Base-by-base conservation (phyloP, 257 asterid genomes). In the Petrea volubilis region DNA sequence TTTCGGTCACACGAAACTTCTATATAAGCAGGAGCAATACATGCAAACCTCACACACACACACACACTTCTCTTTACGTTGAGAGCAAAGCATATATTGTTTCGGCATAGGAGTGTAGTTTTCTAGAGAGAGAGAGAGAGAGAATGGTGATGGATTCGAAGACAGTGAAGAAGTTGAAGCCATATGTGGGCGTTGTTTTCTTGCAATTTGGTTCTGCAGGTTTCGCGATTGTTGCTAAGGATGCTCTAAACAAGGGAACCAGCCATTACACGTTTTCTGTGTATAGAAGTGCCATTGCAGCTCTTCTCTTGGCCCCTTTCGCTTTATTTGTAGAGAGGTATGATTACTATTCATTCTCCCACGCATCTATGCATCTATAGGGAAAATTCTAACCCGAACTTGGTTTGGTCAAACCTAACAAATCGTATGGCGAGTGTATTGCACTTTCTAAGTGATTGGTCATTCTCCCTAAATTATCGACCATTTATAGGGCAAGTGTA, bases 201-300 rank as follows among this genome's bases (percentile, higher is more conserved):
- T 40, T 85, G 70, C 91, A 84, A 50, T 74, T 85, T 60, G 85
- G 86, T 0, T 41, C 21, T 62, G 87, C 89, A 24, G 92, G 90
- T 49, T 79, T 84, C 17, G 85, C 70, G 1, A 79, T 85, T 1
- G 65, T 87, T 49, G 86, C 90, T 0, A 90, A 90, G 50, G 44
- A 80, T 27, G 92, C 96, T 41, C 74, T 90, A 2, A 85, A 90
- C 79, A 28, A 67, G 13, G 95, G 95, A 28, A 82, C 85, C 81
- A 87, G 86, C 76, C 88, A 84, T 68, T 87, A 68, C 24, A 79
- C 81, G 0, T 83, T 87, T 49, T 20, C 90, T 23, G 90, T 85
- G 31, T 90, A 87, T 29, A 78, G 95, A 33, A 87, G 85, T 58
- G 66, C 73, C 60, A 28, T 90, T 43, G 96, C 96, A 4, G 83